Percentiles rank a stretch among this genome's conserved stretches.
phyloP scores from a whole-genome alignment of 257 asterid species.

The Salvia rosmarinus region DNA sequence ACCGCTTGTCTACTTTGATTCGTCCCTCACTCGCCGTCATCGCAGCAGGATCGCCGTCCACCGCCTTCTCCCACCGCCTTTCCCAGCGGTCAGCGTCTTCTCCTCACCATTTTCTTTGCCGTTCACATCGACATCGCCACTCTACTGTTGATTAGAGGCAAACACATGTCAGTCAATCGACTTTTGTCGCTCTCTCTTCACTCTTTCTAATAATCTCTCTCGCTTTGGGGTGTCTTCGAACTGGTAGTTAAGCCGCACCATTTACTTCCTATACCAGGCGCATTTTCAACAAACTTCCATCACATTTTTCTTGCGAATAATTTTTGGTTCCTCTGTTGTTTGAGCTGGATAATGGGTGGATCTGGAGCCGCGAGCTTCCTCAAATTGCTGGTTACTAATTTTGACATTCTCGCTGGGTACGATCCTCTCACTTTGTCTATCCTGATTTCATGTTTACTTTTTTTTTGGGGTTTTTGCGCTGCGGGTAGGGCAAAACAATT shows the following conservation, averaged over 20 bases:
- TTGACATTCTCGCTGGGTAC: slow-evolving; percentile 87
- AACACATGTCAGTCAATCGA: slow-evolving; percentile 29
- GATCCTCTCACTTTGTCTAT: background rate
- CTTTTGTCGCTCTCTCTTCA: slow-evolving; percentile 29
- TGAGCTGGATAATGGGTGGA: slow-evolving; percentile 57
- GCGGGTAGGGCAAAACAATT: background rate
- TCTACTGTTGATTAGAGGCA: background rate
- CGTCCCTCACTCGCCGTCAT: too few relatives aligned
- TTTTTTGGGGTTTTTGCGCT: background rate
- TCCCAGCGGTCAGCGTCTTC: too few relatives aligned
- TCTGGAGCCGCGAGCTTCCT: slow-evolving; percentile 71
- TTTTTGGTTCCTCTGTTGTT: background rate
- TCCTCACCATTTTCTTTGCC: too few relatives aligned
- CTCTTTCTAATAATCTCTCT: slow-evolving; percentile 3
- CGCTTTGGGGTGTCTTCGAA: background rate
- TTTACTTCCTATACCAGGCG: background rate
- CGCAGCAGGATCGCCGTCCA: too few relatives aligned
- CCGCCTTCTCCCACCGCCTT: too few relatives aligned
- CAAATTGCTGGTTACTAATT: slow-evolving; percentile 57
- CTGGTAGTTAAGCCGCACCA: background rate
- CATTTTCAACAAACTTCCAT: too few relatives aligned
- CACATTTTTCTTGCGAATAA: background rate
- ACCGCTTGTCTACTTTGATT: too few relatives aligned
- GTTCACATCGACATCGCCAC: too few relatives aligned
- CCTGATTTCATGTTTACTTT: background rate